Base-by-base conservation (phyloP, 1,139 yeast genomes). In the Suhomyces bokatorum region DNA sequence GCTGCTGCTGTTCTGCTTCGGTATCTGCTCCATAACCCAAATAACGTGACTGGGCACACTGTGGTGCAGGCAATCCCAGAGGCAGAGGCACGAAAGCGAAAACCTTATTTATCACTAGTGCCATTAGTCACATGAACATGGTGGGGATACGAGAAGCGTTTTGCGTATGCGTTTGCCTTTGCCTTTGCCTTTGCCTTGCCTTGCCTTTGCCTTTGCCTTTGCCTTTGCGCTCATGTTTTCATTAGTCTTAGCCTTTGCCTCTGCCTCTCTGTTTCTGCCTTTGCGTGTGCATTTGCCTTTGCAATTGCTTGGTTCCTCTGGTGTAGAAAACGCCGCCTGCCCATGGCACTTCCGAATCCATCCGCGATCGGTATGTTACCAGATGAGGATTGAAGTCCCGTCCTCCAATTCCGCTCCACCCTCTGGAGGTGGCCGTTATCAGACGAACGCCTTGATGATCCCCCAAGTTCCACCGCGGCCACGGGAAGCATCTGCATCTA, bases 141-240 rank as follows among this genome's bases (percentile, higher is more conserved):
- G 28, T 22, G 36, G 26, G 36, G 36, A 34, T 34, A 34, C 36
- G 36, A 34, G 36, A 15, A 34, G n/a, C 22, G 29, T 24, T 27
- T 12, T 11, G 13, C 9, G 16, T 13, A 4, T 13, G 30, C 20
- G 11, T 15, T 12, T 4, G 29, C 36, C 8, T 20, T 20, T 20
- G 24, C 24, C 8, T 20, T 20, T 20, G 7, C 27, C 13, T 32
- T 11, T 9, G 35, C 27, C 35, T n/a, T n/a, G 6, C 29, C n/a
- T 26, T 26, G n/a, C 29, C 29, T 6, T 11, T 26, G n/a, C 29
- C n/a, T 12, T 26, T 2, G 6, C 12, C n/a, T 12, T 11, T 12
- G 29, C 29, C 29, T 20, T 8, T 20, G 24, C 9, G 8, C 6
- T 20, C 6, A 8, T 12, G 7, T 32, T 8, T 14, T n/a, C 34